Percentiles rank a stretch among this genome's conserved stretches.
Conservation (phyloP, 2,329 filamentous ascomycete genomes). For the Pezizomycotina sp. region DNA sequence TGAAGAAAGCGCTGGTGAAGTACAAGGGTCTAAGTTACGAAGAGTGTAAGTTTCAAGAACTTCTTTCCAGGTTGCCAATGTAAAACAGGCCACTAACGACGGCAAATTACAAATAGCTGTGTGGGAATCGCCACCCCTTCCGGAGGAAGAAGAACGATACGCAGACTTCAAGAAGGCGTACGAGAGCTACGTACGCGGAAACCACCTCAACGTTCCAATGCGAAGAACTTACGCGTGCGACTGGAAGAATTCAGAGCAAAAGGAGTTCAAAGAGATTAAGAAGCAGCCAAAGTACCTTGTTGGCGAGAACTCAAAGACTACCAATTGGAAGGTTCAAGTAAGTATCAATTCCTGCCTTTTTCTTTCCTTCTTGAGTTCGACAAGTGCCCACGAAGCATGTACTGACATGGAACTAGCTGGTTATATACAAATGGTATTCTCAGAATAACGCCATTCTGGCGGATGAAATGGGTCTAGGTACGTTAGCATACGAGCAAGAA, state of each 20-base stretch:
- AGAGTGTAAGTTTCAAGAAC: conserved; percentile 34
- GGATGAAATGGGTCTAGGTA: conserved; percentile 96
- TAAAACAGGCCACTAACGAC: too few species aligned
- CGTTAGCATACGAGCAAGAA: too few species aligned
- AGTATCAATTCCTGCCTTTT: neutral
- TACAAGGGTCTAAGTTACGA: conserved; percentile 86
- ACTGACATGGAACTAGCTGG: conserved; percentile 39
- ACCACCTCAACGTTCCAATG: conserved; percentile 54
- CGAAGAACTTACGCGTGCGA: conserved; percentile 51
- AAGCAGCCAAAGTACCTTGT: conserved; percentile 57
- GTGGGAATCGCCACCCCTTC: conserved; percentile 23
- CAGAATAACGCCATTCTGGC: conserved; percentile 77
- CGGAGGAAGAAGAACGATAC: conserved; percentile 41
- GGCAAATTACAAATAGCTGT: too few species aligned
- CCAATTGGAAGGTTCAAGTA: conserved; percentile 75
- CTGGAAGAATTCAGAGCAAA: conserved; percentile 44
- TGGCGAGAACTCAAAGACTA: conserved; percentile 81
- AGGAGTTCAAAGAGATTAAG: conserved; percentile 49
- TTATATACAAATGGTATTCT: conserved; percentile 71
- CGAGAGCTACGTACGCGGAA: conserved; percentile 65
- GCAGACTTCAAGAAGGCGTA: conserved; percentile 69
- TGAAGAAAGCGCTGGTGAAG: conserved; percentile 66
- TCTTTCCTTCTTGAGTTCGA: neutral
- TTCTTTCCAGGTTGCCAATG: neutral
- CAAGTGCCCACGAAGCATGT: neutral